These are phyloP conservation scores for Nemania abortiva DNA, from an alignment of 2,329 filamentous ascomycete species.

Conservation along the genomic window DNA sequence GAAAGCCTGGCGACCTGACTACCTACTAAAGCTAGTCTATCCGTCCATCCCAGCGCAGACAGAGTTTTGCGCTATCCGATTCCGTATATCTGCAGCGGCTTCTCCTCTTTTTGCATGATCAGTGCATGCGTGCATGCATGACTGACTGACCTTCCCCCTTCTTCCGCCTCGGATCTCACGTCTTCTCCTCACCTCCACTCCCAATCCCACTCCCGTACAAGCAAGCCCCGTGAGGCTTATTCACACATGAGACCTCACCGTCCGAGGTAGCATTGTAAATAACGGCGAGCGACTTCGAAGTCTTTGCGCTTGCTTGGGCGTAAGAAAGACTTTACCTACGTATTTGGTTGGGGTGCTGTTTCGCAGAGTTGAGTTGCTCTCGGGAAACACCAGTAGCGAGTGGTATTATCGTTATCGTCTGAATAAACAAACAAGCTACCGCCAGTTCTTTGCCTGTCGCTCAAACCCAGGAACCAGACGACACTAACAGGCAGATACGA, in stretches of 20 bases:
- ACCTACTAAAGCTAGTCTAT: background rate
- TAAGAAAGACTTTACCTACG: conserved; percentile 66
- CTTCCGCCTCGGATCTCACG: conserved; percentile 12
- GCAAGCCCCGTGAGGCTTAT: conserved; percentile 28
- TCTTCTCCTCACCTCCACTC: conserved; percentile 14
- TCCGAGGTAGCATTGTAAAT: conserved; percentile 46
- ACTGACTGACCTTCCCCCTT: conserved; percentile 11
- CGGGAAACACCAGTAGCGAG: background rate
- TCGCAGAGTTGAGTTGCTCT: background rate
- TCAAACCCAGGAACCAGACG: background rate
- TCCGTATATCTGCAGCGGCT: conserved; percentile 29
- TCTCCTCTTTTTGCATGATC: conserved; percentile 26
- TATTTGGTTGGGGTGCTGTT: background rate
- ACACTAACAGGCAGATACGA: background rate
- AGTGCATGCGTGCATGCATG: conserved; percentile 29
- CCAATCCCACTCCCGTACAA: background rate
- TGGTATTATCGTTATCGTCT: background rate
- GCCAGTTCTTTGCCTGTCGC: background rate
- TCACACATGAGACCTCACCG: conserved; percentile 27
- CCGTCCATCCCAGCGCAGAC: background rate
- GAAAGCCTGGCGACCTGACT: background rate
- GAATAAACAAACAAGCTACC: background rate
- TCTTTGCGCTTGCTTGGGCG: conserved; percentile 74
- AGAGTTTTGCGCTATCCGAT: conserved; percentile 28
- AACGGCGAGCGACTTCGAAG: conserved; percentile 70